These are phyloP conservation scores for Suhomyces kilbournensis DNA, from an alignment of 805 yeast species.

Conservation along the genomic window DNA sequence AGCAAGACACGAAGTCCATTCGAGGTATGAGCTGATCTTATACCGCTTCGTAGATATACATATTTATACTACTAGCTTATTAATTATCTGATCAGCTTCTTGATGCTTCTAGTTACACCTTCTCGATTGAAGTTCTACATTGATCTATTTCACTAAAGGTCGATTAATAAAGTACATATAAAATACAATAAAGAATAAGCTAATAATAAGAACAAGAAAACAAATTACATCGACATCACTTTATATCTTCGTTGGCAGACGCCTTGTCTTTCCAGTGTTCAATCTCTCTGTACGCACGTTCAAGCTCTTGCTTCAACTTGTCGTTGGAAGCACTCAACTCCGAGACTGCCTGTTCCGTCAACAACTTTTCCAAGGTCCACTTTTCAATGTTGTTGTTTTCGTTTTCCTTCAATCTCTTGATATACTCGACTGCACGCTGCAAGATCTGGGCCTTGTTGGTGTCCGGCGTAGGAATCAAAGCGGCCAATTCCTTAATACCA, in stretches of 20 bases:
- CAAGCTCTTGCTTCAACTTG: conserved; percentile 81
- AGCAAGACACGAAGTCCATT: no score
- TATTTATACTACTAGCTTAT: no score
- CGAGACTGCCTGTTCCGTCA: conserved; percentile 86
- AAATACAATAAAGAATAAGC: conserved; percentile 3
- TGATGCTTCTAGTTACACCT: no score
- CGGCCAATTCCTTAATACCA: conserved; percentile 80
- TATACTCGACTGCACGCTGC: conserved; percentile 85
- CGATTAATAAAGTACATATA: conserved; percentile 7
- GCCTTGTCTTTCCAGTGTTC: conserved; percentile 68
- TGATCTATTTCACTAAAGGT: neutral
- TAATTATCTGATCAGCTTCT: neutral
- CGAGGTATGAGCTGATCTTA: no score
- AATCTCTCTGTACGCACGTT: conserved; percentile 87
- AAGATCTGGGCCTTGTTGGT: conserved; percentile 89
- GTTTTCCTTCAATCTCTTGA: conserved; percentile 83
- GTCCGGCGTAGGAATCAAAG: conserved; percentile 76
- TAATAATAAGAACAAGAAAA: conserved; percentile 2
- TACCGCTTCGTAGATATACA: no score
- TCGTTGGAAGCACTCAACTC: conserved; percentile 85
- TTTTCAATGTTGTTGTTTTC: conserved; percentile 88
- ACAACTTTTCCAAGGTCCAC: conserved; percentile 89
- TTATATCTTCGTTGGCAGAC: conserved; percentile 17
- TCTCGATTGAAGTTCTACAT: no score
- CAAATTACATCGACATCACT: conserved; percentile 1